These are phyloP conservation scores for Arthrobotrys iridis DNA, from an alignment of 2,329 filamentous ascomycete species.

Conservation along the genomic window DNA sequence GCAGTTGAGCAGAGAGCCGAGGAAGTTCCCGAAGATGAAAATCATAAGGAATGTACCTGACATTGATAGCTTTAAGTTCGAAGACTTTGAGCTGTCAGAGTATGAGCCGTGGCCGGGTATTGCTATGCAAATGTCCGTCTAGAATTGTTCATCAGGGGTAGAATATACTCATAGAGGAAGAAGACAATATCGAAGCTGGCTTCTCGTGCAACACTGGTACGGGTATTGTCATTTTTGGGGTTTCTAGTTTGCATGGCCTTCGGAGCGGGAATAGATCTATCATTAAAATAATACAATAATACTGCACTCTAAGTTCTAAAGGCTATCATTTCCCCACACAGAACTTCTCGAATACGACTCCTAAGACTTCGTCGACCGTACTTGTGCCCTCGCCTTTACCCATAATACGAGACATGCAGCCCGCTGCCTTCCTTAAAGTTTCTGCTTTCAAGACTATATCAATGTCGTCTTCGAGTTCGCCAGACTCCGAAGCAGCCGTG, in stretches of 20 bases:
- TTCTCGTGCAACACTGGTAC: conserved; percentile 42
- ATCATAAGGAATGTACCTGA: conserved; percentile 74
- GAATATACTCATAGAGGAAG: neutral
- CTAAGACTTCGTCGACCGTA: conserved; percentile 93
- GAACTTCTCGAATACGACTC: conserved; percentile 93
- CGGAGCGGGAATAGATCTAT: conserved; percentile 28
- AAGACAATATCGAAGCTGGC: conserved; percentile 36
- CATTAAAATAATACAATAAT: conserved; percentile 18
- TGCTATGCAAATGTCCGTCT: conserved; percentile 99
- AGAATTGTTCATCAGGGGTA: conserved; percentile 13
- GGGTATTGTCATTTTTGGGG: conserved; percentile 23
- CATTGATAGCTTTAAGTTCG: conserved; percentile 88
- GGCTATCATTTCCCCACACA: conserved; percentile 49
- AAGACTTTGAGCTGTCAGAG: conserved; percentile 86
- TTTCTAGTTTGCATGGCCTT: conserved; percentile 41
- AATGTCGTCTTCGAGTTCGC: conserved; percentile 65
- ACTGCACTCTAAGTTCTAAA: conserved; percentile 9
- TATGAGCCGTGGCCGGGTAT: conserved; percentile 93
- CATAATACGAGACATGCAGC: conserved; percentile 84
- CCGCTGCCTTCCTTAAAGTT: conserved; percentile 81
- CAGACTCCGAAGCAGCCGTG: conserved; percentile 50
- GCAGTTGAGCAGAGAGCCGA: conserved; percentile 82
- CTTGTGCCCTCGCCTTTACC: conserved; percentile 79
- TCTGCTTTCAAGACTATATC: conserved; percentile 94
- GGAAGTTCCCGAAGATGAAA: conserved; percentile 79